Conservation (phyloP, 352 stramenopile species). For the Pythium coloratum region DNA sequence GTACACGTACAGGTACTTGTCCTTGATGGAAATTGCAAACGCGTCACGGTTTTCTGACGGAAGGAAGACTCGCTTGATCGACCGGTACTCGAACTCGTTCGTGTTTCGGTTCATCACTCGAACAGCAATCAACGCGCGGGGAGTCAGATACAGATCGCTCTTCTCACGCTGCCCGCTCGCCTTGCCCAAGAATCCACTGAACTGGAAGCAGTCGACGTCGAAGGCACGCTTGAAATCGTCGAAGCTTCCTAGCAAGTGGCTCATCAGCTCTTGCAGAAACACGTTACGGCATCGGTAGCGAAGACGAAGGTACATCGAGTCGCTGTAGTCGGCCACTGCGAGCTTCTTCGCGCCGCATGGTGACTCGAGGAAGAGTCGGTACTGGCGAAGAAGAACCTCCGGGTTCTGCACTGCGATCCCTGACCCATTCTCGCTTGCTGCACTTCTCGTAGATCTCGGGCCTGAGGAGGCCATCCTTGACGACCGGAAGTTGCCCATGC, state of each 20-base stretch:
- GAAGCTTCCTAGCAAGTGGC: constrained; percentile 70
- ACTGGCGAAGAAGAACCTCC: constrained; percentile 69
- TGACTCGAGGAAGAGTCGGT: constrained; percentile 72
- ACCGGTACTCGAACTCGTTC: constrained; percentile 73
- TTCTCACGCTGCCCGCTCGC: constrained; percentile 73
- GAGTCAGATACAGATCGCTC: constrained; percentile 68
- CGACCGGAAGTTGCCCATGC: constrained; percentile 18
- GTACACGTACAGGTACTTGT: constrained; percentile 76
- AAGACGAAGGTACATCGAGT: constrained; percentile 66
- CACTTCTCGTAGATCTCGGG: constrained; percentile 9
- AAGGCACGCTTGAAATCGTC: constrained; percentile 79
- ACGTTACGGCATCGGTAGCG: constrained; percentile 74
- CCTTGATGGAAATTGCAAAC: constrained; percentile 58
- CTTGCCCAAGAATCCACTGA: constrained; percentile 72
- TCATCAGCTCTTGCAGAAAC: constrained; percentile 85
- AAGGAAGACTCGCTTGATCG: constrained; percentile 52
- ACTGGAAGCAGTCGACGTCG: constrained; percentile 67
- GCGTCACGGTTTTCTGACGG: constrained; percentile 50
- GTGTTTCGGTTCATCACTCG: constrained; percentile 67
- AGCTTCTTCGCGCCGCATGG: constrained; percentile 58
- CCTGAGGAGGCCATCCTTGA: constrained; percentile 31
- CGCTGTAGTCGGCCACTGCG: constrained; percentile 56
- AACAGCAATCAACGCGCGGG: constrained; percentile 62
- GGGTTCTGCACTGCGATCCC: constrained; percentile 58
- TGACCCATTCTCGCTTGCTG: constrained; percentile 5